Base-by-base conservation (phyloP, 768 basidiomycete genomes). In the Kwoniella shandongensis region DNA sequence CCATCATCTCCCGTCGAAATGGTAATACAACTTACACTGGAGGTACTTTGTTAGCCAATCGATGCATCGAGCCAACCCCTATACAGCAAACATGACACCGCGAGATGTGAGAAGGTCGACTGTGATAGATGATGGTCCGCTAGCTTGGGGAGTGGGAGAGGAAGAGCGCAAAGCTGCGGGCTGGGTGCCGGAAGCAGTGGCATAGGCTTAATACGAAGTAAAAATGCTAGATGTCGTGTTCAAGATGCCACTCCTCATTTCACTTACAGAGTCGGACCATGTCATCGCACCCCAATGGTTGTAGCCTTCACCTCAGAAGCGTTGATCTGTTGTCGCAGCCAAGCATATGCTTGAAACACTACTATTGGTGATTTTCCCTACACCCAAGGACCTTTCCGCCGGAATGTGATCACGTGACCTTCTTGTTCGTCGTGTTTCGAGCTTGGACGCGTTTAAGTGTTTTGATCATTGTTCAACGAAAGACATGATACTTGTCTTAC, bases 131-230 rank as follows among this genome's bases (percentile, higher is more conserved):
- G 40, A 42, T 17, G 40, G 40, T 8, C 40, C 40, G 40, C n/a
- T 42, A 8, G 40, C 40, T 5, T 42, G 17, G 17, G 40, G 40
- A n/a, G 40, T 42, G 17, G 22, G n/a, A 17, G 40, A 35, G 6
- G 53, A 40, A 39, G 59, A 54, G n/a, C 32, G 32, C 13, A 46
- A 51, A 30, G 59, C 42, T 38, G 40, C 51, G 22, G 58, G 59
- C 3, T 54, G 51, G 59, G 52, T 44, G 26, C 53, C 39, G 8
- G 40, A 42, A 17, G 40, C 32, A 32, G 32, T 32, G 32, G n/a
- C n/a, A n/a, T n/a, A n/a, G n/a, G n/a, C n/a, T n/a, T n/a, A n/a
- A n/a, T n/a, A n/a, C n/a, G n/a, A n/a, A n/a, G n/a, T n/a, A n/a
- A n/a, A n/a, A n/a, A n/a, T n/a, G n/a, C n/a, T n/a, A n/a, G n/a